phyloP scores from a whole-genome alignment of 352 stramenopile species.

The Phytopythium vexans region DNA sequence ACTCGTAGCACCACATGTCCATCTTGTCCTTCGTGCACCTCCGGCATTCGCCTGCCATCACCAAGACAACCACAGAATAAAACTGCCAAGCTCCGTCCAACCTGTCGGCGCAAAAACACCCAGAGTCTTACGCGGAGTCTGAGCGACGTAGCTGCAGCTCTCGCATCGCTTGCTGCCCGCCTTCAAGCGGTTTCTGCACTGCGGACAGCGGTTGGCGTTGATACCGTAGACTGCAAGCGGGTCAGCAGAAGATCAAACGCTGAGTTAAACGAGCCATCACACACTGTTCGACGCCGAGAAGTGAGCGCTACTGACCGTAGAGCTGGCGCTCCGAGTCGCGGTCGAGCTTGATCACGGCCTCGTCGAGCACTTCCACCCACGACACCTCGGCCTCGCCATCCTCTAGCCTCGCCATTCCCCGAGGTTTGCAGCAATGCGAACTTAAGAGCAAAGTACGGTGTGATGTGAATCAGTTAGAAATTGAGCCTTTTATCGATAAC shows the following conservation, averaged over 20 bases:
- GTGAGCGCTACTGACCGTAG: conserved; percentile 32
- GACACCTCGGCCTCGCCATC: conserved; percentile 1
- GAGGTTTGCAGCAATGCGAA: background rate
- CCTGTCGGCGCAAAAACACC: background rate
- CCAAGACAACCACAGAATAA: background rate
- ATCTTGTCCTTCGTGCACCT: conserved; percentile 32
- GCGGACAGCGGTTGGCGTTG: conserved; percentile 40
- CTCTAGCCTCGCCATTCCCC: background rate
- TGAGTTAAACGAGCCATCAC: background rate
- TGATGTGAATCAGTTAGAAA: no score
- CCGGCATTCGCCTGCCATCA: conserved; percentile 34
- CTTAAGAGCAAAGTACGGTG: no score
- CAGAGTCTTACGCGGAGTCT: conserved; percentile 23
- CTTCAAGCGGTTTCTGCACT: conserved; percentile 40
- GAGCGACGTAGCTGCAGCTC: conserved; percentile 39
- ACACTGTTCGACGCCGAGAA: background rate
- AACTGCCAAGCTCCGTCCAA: background rate
- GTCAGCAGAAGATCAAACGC: conserved; percentile 1
- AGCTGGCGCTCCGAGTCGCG: conserved; percentile 44
- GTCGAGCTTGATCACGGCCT: conserved; percentile 46
- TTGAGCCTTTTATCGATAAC: no score
- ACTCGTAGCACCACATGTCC: conserved; percentile 65
- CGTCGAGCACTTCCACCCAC: conserved; percentile 36
- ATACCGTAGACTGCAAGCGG: conserved; percentile 60
- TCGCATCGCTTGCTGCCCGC: conserved; percentile 26